These are phyloP conservation scores for Adenanthera pavonina DNA, from an alignment of 306 rosid genomes.

Conservation along the genomic window DNA sequence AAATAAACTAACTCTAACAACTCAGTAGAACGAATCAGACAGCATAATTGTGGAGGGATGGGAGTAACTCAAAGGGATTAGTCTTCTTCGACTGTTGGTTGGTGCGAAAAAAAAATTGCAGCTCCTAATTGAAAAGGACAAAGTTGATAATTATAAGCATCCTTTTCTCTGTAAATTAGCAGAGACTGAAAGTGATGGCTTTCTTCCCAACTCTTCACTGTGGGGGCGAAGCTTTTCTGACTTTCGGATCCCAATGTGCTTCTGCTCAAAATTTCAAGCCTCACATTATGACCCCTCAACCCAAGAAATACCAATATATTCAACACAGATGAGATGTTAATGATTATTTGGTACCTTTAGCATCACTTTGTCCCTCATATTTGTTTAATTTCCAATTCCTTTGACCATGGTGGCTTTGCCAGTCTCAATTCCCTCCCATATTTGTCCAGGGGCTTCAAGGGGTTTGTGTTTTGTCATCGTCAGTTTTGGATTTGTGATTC, in stretches of 20 bases:
- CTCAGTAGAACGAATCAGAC: neutral
- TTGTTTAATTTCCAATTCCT: neutral
- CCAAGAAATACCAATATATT: too few species aligned
- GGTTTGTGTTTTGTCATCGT: neutral
- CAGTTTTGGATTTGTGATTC: neutral
- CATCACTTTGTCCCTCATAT: slow-evolving; percentile 2
- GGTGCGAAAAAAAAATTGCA: too few species aligned
- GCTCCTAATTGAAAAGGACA: neutral
- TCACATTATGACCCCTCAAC: slow-evolving; percentile 33
- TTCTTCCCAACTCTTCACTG: slow-evolving; percentile 8
- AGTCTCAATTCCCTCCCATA: neutral
- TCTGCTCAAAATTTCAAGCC: slow-evolving; percentile 42
- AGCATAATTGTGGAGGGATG: neutral
- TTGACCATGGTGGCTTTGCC: neutral
- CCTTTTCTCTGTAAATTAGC: slow-evolving; percentile 6
- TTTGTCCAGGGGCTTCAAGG: neutral
- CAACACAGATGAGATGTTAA: neutral
- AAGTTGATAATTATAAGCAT: neutral
- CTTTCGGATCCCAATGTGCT: slow-evolving; percentile 12
- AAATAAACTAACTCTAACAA: neutral
- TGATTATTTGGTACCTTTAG: slow-evolving; percentile 6
- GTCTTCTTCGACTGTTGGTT: too few species aligned
- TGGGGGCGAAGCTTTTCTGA: slow-evolving; percentile 40
- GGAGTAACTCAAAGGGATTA: too few species aligned
- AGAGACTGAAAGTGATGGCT: slow-evolving; percentile 20